Evolutionary conservation across 1,284 basidiomycete species (phyloP).

Genomic region (Sanghuangporus sanghuang): DNA sequence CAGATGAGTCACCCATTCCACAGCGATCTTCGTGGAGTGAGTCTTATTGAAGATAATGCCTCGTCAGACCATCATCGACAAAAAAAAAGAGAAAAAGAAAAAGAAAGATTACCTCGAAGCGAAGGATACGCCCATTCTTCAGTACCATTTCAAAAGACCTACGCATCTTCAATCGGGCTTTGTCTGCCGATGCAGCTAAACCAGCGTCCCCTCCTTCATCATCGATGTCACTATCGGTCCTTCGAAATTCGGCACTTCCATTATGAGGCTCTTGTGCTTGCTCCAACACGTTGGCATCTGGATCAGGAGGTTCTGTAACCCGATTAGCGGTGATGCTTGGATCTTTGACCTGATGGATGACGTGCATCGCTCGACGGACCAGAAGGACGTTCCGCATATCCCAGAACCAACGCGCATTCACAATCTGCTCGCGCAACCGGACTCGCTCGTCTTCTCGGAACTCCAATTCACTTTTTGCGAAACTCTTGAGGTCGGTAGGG

Average conservation of each 20-base stretch:
- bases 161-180: slow-evolving; percentile 47
- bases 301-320: slow-evolving; percentile 24
- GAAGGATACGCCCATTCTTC: slow-evolving; percentile 59
- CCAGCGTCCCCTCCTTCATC: slow-evolving; percentile 68
- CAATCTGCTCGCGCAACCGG: slow-evolving; percentile 63
- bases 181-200: slow-evolving; percentile 39
- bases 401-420: slow-evolving; percentile 57
- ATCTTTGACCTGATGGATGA: slow-evolving; percentile 29
- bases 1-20: slow-evolving; percentile 77
- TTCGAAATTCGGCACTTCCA: slow-evolving; percentile 36
- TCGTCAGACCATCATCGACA: background rate
- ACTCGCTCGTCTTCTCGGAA: slow-evolving; percentile 49
- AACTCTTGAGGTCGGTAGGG: slow-evolving; percentile 39
- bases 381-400: slow-evolving; percentile 64
- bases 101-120: slow-evolving; percentile 60
- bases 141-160: slow-evolving; percentile 77
- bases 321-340: slow-evolving; percentile 18
- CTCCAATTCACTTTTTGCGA: slow-evolving; percentile 25
- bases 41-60: slow-evolving; percentile 34
- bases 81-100: background rate
- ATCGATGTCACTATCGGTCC: slow-evolving; percentile 43
- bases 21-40: slow-evolving; percentile 54
- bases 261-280: slow-evolving; percentile 32
- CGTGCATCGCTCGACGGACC: slow-evolving; percentile 59
- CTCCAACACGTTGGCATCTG: background rate